phyloP scores from a whole-genome alignment of 2,329 filamentous ascomycete genomes.

The Colletotrichum sp. region DNA sequence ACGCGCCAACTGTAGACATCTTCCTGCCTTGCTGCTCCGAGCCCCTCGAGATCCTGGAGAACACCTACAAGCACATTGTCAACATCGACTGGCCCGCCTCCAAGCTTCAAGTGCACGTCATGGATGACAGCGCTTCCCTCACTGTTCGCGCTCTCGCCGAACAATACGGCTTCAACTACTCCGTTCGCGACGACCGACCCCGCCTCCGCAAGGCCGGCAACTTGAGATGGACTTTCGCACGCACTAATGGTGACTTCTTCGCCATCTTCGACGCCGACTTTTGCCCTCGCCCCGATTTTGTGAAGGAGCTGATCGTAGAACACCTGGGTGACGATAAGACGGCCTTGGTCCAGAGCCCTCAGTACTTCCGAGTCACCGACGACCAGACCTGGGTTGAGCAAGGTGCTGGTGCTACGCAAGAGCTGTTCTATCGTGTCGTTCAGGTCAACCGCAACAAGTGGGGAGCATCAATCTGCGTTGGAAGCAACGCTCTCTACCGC shows the following conservation, averaged over 20 bases:
- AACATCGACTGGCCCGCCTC: slow-evolving; percentile 39
- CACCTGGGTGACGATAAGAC: slow-evolving; percentile 41
- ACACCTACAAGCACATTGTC: slow-evolving; percentile 38
- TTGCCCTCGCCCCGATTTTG: slow-evolving; percentile 44
- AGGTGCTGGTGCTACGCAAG: slow-evolving; percentile 45
- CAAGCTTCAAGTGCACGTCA: slow-evolving; percentile 41
- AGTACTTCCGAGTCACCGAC: slow-evolving; percentile 42
- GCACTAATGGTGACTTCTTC: slow-evolving; percentile 44
- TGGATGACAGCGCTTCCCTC: slow-evolving; percentile 41
- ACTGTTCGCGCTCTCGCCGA: slow-evolving; percentile 33
- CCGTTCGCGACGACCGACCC: slow-evolving; percentile 44
- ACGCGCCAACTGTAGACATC: slow-evolving; percentile 43
- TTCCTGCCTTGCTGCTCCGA: slow-evolving; percentile 47
- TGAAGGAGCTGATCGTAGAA: slow-evolving; percentile 42
- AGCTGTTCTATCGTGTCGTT: slow-evolving; percentile 47
- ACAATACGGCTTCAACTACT: slow-evolving; percentile 41
- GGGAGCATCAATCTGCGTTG: slow-evolving; percentile 46
- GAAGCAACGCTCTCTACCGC: slow-evolving; percentile 46
- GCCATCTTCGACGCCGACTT: slow-evolving; percentile 48
- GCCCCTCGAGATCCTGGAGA: slow-evolving; percentile 42
- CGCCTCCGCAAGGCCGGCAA: slow-evolving; percentile 47
- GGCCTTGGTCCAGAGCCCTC: slow-evolving; percentile 45
- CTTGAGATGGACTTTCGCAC: slow-evolving; percentile 43
- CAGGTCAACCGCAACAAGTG: slow-evolving; percentile 44
- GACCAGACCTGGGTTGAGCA: slow-evolving; percentile 50